phyloP scores from a whole-genome alignment of 2,329 filamentous ascomycete genomes.

The Trichophaea hybrida region DNA sequence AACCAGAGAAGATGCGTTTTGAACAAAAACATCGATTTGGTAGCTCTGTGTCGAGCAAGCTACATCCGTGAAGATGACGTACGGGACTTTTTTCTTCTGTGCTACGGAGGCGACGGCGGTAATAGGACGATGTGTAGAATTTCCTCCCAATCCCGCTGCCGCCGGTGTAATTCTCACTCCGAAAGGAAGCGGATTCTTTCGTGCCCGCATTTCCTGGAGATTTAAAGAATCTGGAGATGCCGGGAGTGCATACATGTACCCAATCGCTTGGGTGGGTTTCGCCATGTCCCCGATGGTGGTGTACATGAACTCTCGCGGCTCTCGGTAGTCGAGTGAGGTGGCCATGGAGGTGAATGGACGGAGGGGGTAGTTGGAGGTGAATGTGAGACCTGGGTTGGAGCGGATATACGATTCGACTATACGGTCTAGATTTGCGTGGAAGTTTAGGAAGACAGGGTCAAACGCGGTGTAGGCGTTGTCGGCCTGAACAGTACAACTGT shows the following conservation, averaged over 20 bases:
- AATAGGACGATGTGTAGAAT: background rate
- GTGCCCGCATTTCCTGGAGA: background rate
- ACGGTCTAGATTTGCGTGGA: slow-evolving; percentile 15
- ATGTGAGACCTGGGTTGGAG: slow-evolving; percentile 5
- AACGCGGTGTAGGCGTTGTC: slow-evolving; percentile 16
- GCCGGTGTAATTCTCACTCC: too few species aligned
- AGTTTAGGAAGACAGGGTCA: slow-evolving; percentile 15
- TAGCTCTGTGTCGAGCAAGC: background rate
- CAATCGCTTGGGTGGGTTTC: slow-evolving; percentile 4
- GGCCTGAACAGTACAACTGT: background rate
- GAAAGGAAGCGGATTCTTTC: too few species aligned
- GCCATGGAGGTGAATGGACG: slow-evolving; percentile 3
- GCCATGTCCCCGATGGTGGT: slow-evolving; percentile 17
- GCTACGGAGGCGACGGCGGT: background rate
- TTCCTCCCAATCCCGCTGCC: too few species aligned
- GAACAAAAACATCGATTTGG: slow-evolving; percentile 7
- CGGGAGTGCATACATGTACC: slow-evolving; percentile 9
- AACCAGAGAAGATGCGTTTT: background rate
- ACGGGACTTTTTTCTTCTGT: background rate
- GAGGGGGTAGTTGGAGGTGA: slow-evolving; percentile 10
- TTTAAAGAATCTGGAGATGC: background rate
- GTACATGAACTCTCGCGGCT: slow-evolving; percentile 7
- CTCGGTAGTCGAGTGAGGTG: background rate
- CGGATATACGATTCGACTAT: slow-evolving; percentile 14
- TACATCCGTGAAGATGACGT: slow-evolving; percentile 2